Conservation (phyloP, 2,329 filamentous ascomycete genomes). For the Tothia fuscella region DNA sequence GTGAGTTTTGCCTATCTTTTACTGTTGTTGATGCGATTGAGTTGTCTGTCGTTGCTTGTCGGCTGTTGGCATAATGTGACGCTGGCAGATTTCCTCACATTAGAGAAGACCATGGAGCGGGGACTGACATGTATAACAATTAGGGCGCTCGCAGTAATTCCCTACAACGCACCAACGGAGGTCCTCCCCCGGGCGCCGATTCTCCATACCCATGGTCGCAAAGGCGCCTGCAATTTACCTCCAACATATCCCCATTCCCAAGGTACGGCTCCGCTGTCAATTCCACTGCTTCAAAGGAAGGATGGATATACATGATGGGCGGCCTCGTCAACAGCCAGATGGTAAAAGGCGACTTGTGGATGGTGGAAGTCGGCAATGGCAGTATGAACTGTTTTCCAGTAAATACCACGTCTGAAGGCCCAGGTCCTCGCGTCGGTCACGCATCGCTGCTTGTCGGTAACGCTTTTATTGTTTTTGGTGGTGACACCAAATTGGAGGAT, state of each 20-base stretch:
- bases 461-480: conserved; percentile 96
- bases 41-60: neutral
- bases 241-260: conserved; percentile 79
- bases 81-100: too few species aligned
- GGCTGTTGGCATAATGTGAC: neutral
- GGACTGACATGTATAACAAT: too few species aligned
- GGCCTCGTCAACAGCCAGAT: conserved; percentile 89
- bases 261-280: conserved; percentile 97
- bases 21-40: neutral
- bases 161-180: too few species aligned
- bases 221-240: conserved; percentile 72
- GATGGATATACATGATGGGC: conserved; percentile 95
- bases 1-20: conserved; percentile 3
- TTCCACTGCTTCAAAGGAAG: conserved; percentile 83
- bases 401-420: conserved; percentile 82
- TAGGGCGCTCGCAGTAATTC: too few species aligned
- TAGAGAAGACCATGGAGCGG: too few species aligned
- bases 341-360: conserved; percentile 94
- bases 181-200: conserved; percentile 33
- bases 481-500: conserved; percentile 95
- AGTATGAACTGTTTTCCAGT: conserved; percentile 87
- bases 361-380: conserved; percentile 76
- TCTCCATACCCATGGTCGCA: conserved; percentile 96
- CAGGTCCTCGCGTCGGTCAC: conserved; percentile 88
- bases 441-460: conserved; percentile 91